Evolutionary conservation across 805 yeast genomes (phyloP), one percentile per base, ranked within the genome.

Genomic region (Sungouiozyma ichnusensis): DNA sequence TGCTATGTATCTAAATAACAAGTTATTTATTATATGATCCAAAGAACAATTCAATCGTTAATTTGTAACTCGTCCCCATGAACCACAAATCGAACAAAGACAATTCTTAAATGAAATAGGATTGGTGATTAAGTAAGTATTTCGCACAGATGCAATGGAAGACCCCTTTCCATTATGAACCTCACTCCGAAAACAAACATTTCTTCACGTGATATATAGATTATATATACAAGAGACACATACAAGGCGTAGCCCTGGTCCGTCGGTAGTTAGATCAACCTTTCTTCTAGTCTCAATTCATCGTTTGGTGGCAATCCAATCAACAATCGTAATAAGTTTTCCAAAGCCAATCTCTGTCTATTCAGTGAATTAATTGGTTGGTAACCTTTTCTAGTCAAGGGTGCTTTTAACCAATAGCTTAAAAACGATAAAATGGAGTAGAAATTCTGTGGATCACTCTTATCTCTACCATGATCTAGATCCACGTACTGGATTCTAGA

Each of bases 381-480:
- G 67, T 72, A 84, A 3, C 96, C 96, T 39, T 86, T 85, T 67
- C 90, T 84, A 39, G 94, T 80, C 54, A 88, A 76, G 50, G 97
- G 97, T 2, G 97, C 97, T 72, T 88, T 88, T 60, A 90, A 78
- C 97, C 97, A 88, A 69, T 88, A 88, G 58, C 88, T 77, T 64
- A 88, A 73, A 63, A 87, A 83, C 15, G 94, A 77, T 60, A 90
- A 72, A 39, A 90, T 88, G 18, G 95, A 77, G 67, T 88, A 86
- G 68, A 88, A 76, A 45, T 72, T 69, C 50, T 81, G 76, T 64
- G 69, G 84, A 36, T 71, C 65, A 20, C 57, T 66, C 27, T 64
- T 65, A n/a, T 7, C 17, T 7, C 13, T 33, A 3, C 27, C 20
- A 20, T 33, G 36, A 11, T 64, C 73, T 24, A 67, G 67, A 56